Percentiles rank a stretch among this genome's conserved stretches.
These are phyloP conservation scores for Climacium dendroides DNA, from an alignment of 225 moss, liverwort and hornwort genomes.

Conservation along the genomic window DNA sequence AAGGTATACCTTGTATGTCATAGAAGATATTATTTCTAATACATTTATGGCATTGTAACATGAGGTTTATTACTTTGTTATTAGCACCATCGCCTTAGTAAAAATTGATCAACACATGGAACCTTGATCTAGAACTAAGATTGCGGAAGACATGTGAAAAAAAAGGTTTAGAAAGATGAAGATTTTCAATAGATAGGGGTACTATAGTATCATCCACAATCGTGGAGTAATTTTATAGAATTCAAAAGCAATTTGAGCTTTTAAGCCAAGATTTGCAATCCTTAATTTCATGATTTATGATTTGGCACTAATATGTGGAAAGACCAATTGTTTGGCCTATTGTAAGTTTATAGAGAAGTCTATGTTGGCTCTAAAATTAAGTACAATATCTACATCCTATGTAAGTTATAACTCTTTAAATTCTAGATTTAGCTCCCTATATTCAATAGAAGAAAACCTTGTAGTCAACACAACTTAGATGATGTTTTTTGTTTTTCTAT, in stretches of 20 bases:
- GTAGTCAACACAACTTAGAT: too few species aligned
- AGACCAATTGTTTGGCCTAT: neutral
- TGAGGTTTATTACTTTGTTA: neutral
- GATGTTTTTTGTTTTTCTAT: too few species aligned
- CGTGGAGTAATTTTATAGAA: accelerated
- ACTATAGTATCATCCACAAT: neutral
- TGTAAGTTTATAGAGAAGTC: neutral
- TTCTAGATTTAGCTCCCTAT: neutral
- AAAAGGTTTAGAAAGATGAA: neutral
- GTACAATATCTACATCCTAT: neutral
- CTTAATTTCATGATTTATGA: neutral
- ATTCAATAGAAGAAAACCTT: too few species aligned
- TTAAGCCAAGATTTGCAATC: neutral
- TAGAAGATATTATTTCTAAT: neutral
- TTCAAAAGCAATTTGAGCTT: neutral
- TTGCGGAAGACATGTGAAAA: accelerated
- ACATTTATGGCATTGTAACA: neutral
- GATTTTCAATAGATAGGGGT: neutral
- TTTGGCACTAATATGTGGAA: accelerated
- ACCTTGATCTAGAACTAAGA: neutral
- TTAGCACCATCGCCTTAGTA: neutral
- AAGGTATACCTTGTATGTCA: neutral
- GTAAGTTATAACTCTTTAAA: accelerated
- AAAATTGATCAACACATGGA: accelerated
- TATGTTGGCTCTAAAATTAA: neutral